Conservation (phyloP, 495 filamentous ascomycete genomes). For the Recurvomyces mirabilis region DNA sequence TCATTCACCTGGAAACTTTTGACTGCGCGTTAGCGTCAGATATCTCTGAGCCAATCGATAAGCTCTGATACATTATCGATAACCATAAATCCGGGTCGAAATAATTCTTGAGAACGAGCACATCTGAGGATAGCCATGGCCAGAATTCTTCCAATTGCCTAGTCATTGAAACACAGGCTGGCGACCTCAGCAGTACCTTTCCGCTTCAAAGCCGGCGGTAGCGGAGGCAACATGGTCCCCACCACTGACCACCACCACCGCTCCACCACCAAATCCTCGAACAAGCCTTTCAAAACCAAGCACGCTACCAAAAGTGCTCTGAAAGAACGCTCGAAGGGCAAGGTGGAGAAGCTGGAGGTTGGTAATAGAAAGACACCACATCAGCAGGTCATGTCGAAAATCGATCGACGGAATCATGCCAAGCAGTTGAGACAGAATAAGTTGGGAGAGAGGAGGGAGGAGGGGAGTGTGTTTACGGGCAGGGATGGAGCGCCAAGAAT, state of each 20-base stretch:
- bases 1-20: no score
- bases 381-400: slow-evolving; percentile 93
- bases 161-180: no score
- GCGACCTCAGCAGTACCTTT: slow-evolving; percentile 59
- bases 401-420: slow-evolving; percentile 86
- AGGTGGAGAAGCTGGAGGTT: slow-evolving; percentile 45
- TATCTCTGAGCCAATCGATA: no score
- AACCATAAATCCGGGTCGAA: no score
- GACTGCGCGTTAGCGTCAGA: no score
- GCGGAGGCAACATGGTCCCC: slow-evolving; percentile 43
- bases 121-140: no score
- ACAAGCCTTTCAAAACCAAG: slow-evolving; percentile 85
- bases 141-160: no score
- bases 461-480: slow-evolving; percentile 69
- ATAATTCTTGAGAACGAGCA: no score
- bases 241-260: slow-evolving; percentile 66
- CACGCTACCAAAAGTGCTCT: slow-evolving; percentile 80
- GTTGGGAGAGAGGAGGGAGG: slow-evolving; percentile 63
- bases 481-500: slow-evolving; percentile 78
- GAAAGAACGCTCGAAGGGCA: slow-evolving; percentile 72
- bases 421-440: slow-evolving; percentile 75
- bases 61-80: no score
- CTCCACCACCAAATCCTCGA: slow-evolving; percentile 69
- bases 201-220: slow-evolving; percentile 74
- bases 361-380: slow-evolving; percentile 75